Evolutionary conservation across 2,329 filamentous ascomycete species (phyloP).

Genomic region (Coniochaeta sp.): DNA sequence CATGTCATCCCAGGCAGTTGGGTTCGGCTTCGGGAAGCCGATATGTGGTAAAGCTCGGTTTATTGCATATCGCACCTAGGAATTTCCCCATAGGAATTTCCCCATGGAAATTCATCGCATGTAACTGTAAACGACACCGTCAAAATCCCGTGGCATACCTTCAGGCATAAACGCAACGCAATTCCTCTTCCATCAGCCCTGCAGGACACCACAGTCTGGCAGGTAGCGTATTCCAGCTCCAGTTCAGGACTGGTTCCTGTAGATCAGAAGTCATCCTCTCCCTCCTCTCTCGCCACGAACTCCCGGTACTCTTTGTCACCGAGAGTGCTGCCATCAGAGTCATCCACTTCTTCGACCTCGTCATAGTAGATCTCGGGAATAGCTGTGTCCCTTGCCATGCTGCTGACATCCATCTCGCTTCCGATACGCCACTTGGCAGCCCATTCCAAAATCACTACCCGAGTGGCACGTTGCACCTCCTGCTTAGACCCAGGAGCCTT

Average conservation of each 20-base stretch:
- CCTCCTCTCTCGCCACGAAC: not conserved
- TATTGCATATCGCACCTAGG: not conserved
- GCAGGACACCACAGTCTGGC: not conserved
- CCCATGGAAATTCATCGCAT: no score
- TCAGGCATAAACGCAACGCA: no score
- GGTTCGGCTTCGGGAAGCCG: not conserved
- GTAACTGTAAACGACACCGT: no score
- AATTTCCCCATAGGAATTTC: no score
- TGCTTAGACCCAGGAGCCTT: not conserved
- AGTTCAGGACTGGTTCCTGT: no score
- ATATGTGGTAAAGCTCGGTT: no score
- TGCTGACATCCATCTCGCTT: not conserved
- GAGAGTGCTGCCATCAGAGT: not conserved
- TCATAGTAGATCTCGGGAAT: not conserved
- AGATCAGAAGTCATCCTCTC: not conserved
- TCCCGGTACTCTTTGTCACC: not conserved
- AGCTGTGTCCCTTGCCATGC: not conserved
- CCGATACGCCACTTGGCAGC: not conserved
- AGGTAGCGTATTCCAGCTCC: no score
- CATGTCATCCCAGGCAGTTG: not conserved
- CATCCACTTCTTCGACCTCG: not conserved
- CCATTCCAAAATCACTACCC: not conserved
- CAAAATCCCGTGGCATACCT: no score
- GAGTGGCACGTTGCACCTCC: not conserved
- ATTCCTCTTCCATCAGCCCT: not conserved